A percentile compares a stretch with the other conserved stretches of the same genome.
Evolutionary conservation across 176 grass and related monocot genomes (phyloP).

Genomic region (Pontederia paniculata): DNA sequence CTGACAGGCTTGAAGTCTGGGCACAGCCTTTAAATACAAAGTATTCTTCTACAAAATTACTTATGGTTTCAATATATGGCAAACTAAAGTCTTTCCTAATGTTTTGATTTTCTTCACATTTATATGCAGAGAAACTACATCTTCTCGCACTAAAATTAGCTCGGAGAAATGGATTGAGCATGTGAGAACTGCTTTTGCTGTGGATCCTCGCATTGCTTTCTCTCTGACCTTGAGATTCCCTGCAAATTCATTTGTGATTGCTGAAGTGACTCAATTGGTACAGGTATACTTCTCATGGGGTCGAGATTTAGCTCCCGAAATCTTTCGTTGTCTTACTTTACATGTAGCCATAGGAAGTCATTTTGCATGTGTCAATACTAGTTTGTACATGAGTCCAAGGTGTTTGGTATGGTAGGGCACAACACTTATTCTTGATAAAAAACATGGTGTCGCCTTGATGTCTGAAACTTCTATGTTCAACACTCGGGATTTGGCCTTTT

Average conservation of each 20-base stretch:
- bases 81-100: slow-evolving; percentile 16
- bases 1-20: slow-evolving; percentile 97
- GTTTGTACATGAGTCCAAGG: no score
- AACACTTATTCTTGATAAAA: no score
- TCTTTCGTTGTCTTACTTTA: neutral
- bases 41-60: slow-evolving; percentile 31
- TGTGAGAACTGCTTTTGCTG: slow-evolving; percentile 85
- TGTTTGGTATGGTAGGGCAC: no score
- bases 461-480: no score
- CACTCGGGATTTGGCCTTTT: no score
- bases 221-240: slow-evolving; percentile 70
- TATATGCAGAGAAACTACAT: slow-evolving; percentile 45
- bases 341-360: neutral
- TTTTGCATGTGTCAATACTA: no score
- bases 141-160: slow-evolving; percentile 67
- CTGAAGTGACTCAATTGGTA: slow-evolving; percentile 88
- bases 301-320: neutral
- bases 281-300: slow-evolving; percentile 44
- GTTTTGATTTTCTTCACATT: slow-evolving; percentile 21
- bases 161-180: slow-evolving; percentile 95
- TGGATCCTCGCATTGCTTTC: slow-evolving; percentile 74
- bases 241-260: slow-evolving; percentile 54
- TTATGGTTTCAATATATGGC: neutral
- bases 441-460: no score
- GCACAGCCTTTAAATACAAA: slow-evolving; percentile 92